Evolutionary conservation across 768 basidiomycete species (phyloP), one percentile per base, ranked within the genome.

Genomic region (Lenzites betulinus): DNA sequence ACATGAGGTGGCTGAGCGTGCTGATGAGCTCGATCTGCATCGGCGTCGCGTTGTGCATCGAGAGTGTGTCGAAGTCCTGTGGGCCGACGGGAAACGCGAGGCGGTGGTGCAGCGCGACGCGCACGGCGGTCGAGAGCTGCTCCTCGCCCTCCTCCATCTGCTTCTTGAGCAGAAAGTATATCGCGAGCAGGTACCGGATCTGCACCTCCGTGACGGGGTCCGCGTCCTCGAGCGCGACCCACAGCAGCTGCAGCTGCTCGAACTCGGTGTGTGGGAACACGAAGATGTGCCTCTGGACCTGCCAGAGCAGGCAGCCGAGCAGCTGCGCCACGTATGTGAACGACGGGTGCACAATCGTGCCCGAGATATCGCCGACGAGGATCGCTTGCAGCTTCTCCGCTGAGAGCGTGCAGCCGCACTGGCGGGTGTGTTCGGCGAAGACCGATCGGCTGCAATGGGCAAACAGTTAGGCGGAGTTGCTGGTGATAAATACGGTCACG

Each of bases 301-400:
- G 65, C 68, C 68, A 71, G 12, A 69, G 46, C 7, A 62, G 51
- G 52, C 66, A 66, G 3, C 70, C 70, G 28, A 67, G 57, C 18
- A 67, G 54, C 36, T 68, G 69, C 15, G 70, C 66, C 20, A 66
- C 20, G 54, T 67, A 65, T 16, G 69, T 56, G 53, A 69, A 56
- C 3, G 65, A 60, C 3, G 69, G 69, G 50, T 69, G 69, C 6
- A 69, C 63, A n/a, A 58, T 56, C 7, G 48, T 35, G 13, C 69
- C 67, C 1, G 67, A 65, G 28, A 63, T 35, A 51, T 71, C 70
- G 2, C 69, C 70, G 23, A 46, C 47, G 33, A 67, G 26, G 48
- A 71, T 64, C 11, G 70, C 70, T 11, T 66, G 59, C 51, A 65
- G 57, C 50, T 70, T 71, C 16, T 30, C 22, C 47, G 46, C 16